Evolutionary conservation across 2,329 filamentous ascomycete species (phyloP), one percentile per base, ranked within the genome.

Genomic region (Stagonosporopsis chrysanthemi): DNA sequence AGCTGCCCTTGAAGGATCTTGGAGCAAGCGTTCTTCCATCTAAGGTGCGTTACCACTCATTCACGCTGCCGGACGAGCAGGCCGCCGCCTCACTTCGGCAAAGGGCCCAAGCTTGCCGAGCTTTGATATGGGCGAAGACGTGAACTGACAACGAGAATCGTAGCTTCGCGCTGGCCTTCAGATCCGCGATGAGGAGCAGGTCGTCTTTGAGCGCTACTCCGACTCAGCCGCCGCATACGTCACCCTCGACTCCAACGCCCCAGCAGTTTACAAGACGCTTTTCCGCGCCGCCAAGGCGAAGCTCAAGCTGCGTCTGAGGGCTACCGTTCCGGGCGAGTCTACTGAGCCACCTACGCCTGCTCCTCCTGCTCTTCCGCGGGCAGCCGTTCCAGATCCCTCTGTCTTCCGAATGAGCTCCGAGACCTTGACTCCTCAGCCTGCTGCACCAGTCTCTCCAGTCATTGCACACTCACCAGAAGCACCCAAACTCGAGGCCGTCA

Each of bases 251-350:
- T 82, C 87, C 61, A 82, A 83, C 74, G 96, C 97, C 72, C 79
- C 85, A 8, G 83, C 90, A 42, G 91, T 96, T 71, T 99, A 97
- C 84, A 98, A 97, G 83, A 95, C 97, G 75, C 88, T 99, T 39
- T 94, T 95, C 76, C 90, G 95, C 70, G 95, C 95, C 65, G 95
- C 95, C 63, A 99, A 97, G 82, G 95, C 95, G 35, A 99, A 99
- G 84, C 88, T 93, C 65, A 99, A 98, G 88, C 88, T 99, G 67
- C 93, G 95, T 78, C 86, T 99, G 58, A 91, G 88, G 65, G 89
- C 90, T 35, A 88, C 86, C 36, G 80, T 82, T 39, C 80, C 81
- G 6, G 77, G 84, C 52, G 82, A 88, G 66, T 82, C 86, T 22
- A 26, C 45, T n/a, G 64, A 67, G 50, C 40, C 44, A 19, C 65